Evolutionary conservation across 768 basidiomycete species (phyloP).

Genomic region (Cyathus striatus): DNA sequence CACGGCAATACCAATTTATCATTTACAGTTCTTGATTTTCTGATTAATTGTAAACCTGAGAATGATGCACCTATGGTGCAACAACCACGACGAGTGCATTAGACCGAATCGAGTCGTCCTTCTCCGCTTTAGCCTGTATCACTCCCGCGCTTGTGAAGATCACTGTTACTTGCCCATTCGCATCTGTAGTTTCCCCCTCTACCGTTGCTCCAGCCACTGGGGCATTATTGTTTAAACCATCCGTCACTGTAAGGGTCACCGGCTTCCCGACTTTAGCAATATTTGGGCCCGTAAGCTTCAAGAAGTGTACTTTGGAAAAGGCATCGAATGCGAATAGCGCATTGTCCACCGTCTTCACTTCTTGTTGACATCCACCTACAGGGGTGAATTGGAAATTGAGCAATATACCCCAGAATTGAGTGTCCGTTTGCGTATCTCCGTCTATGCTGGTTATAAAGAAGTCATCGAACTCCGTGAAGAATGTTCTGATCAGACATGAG

Average conservation of each 20-base stretch:
- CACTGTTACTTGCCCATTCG: constrained; percentile 20
- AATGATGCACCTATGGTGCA: too few relatives aligned
- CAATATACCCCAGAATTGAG: constrained; percentile 30
- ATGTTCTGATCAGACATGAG: constrained; percentile 25
- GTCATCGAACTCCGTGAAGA: constrained; percentile 32
- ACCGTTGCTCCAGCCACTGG: constrained; percentile 25
- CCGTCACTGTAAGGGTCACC: constrained; percentile 27
- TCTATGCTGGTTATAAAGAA: constrained; percentile 35
- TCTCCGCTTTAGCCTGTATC: constrained; percentile 24
- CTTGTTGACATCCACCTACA: constrained; percentile 37
- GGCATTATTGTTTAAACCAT: constrained; percentile 21
- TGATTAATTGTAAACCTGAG: too few relatives aligned
- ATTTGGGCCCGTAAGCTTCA: constrained; percentile 27
- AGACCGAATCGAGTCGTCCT: constrained; percentile 25
- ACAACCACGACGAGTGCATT: too few relatives aligned
- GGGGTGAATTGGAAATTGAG: constrained; percentile 26
- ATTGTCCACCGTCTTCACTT: constrained; percentile 20
- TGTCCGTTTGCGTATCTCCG: constrained; percentile 18
- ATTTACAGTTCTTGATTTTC: too few relatives aligned
- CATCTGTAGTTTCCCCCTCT: constrained; percentile 14
- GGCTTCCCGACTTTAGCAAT: constrained; percentile 15
- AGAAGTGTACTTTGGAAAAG: constrained; percentile 23
- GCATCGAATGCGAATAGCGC: constrained; percentile 35
- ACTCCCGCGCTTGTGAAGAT: constrained; percentile 18
- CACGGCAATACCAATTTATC: too few relatives aligned